Conservation (phyloP, 1,284 basidiomycete species). For the Clitocybe nebularis region DNA sequence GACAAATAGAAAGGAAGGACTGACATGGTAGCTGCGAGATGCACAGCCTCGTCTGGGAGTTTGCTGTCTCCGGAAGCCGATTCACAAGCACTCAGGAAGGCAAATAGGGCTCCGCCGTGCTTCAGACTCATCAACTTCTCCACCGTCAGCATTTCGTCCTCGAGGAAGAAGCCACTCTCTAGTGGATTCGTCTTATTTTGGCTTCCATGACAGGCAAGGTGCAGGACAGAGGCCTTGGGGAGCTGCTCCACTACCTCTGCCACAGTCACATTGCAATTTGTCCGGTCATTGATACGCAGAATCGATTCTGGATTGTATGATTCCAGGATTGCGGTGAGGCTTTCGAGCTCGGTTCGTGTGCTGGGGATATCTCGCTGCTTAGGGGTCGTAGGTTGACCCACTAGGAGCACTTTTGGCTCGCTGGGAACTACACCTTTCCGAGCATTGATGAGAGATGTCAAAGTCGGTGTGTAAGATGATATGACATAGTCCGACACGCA, state of each 20-base stretch:
- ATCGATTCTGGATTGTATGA: no score
- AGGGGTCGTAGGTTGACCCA: not conserved
- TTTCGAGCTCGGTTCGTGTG: not conserved
- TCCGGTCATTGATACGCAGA: not conserved
- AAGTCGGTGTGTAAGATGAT: not conserved
- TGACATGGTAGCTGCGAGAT: conserved; percentile 30
- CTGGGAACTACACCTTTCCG: no score
- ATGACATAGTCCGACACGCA: not conserved
- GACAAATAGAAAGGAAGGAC: no score
- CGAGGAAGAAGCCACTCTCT: conserved; percentile 19
- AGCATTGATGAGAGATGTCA: not conserved
- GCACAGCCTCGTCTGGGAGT: conserved; percentile 25
- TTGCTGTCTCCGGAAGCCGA: conserved; percentile 25
- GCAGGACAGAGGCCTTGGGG: conserved; percentile 15
- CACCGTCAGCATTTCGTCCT: conserved; percentile 17
- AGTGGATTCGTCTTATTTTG: conserved; percentile 16
- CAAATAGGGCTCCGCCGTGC: conserved; percentile 22
- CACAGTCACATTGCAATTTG: not conserved
- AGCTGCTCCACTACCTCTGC: no score
- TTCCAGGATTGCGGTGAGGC: not conserved
- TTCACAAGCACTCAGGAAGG: conserved; percentile 33
- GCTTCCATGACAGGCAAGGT: conserved; percentile 28
- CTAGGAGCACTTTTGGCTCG: not conserved
- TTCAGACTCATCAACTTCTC: conserved; percentile 19
- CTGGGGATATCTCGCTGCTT: not conserved